Conservation (phyloP, 257 asterid species). For the Solanum appendiculatum region DNA sequence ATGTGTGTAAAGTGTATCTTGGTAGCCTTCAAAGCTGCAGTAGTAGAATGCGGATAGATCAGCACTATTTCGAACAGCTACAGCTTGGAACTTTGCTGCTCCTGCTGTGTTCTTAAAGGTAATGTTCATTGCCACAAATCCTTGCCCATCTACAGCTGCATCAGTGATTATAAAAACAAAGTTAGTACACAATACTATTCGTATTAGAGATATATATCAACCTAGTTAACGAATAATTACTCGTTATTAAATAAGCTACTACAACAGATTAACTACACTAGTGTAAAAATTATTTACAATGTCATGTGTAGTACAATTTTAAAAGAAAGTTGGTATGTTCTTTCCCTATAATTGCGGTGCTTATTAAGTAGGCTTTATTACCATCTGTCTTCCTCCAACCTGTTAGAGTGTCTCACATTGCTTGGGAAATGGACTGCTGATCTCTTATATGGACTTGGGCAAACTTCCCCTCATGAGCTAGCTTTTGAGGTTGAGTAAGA, state of each 20-base stretch:
- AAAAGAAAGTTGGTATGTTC: background rate
- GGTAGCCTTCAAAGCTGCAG: constrained; percentile 5
- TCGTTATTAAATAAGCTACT: background rate
- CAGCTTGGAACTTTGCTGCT: constrained; percentile 4
- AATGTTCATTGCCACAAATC: constrained; percentile 2
- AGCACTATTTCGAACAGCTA: background rate
- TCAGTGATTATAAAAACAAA: too few relatives aligned
- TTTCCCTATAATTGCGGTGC: background rate
- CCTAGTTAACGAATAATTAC: background rate
- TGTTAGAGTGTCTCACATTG: too few relatives aligned
- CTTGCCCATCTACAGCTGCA: constrained; percentile 6
- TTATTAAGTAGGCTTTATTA: background rate
- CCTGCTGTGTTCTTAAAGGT: constrained; percentile 9
- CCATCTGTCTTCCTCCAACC: background rate
- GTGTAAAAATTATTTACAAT: background rate
- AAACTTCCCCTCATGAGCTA: too few relatives aligned
- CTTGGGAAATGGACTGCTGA: too few relatives aligned
- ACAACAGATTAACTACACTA: background rate
- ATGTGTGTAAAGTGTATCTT: constrained; percentile 3
- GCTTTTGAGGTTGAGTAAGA: too few relatives aligned
- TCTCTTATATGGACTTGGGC: too few relatives aligned
- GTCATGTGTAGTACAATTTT: background rate
- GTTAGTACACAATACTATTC: too few relatives aligned
- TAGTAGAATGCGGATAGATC: background rate
- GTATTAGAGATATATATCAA: background rate